Evolutionary conservation across 441 rosid genomes (phyloP).

Genomic region (Kokia cookei): DNA sequence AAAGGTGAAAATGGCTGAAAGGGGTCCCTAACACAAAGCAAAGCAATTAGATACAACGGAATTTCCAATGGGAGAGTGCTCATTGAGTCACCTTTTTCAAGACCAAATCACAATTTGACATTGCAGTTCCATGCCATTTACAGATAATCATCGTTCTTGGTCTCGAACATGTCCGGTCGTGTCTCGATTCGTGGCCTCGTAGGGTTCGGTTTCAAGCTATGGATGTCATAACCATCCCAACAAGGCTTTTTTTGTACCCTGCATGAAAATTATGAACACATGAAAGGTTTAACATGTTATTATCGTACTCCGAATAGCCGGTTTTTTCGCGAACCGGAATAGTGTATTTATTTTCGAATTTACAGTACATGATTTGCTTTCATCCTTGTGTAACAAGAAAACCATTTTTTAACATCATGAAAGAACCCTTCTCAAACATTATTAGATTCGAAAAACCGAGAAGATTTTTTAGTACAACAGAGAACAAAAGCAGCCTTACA

Average conservation of each 20-base stretch:
- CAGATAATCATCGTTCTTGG: background rate
- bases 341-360: background rate
- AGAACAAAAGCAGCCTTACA: background rate
- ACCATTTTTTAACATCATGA: background rate
- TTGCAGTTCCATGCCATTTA: constrained; percentile 6
- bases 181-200: background rate
- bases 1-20: constrained; percentile 18
- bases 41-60: constrained; percentile 22
- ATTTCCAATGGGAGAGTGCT: constrained; percentile 30
- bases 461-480: background rate
- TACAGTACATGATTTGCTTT: background rate
- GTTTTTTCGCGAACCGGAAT: background rate
- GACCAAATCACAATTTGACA: constrained; percentile 26
- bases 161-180: background rate
- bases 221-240: background rate
- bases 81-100: constrained; percentile 33
- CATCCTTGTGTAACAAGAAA: background rate
- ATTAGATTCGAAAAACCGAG: background rate
- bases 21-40: constrained; percentile 13
- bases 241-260: background rate
- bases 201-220: background rate
- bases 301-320: background rate
- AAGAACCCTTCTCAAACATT: constrained; percentile 7
- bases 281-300: background rate
- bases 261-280: background rate